Evolutionary conservation across 306 rosid genomes (phyloP).

Genomic region (Prosopis cineraria): DNA sequence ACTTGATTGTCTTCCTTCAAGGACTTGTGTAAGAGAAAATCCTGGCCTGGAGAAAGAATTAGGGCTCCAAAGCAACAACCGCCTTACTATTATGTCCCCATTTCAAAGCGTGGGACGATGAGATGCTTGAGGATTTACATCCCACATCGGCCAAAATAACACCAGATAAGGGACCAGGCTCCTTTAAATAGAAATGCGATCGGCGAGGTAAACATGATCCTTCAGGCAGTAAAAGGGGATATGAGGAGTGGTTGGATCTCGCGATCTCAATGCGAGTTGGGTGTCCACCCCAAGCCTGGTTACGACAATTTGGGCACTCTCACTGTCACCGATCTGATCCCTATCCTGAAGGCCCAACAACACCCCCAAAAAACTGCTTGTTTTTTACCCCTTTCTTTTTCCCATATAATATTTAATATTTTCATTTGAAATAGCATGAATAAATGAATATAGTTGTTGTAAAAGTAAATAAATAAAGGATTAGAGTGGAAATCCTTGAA

Average conservation of each 20-base stretch:
- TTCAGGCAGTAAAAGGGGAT: conserved; percentile 85
- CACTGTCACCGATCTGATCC: conserved; percentile 64
- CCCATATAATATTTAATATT: no score
- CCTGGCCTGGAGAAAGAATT: background rate
- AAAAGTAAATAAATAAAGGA: no score
- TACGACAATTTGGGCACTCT: conserved; percentile 77
- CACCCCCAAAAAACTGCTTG: no score
- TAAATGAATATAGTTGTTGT: no score
- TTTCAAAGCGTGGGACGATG: background rate
- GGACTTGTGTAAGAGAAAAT: background rate
- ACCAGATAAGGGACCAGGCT: background rate
- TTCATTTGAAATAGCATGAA: no score
- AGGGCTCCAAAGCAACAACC: no score
- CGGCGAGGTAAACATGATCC: fast-evolving
- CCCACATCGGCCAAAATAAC: conserved; percentile 42
- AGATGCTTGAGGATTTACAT: background rate
- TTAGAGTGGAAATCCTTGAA: no score
- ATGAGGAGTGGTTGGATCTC: conserved; percentile 68
- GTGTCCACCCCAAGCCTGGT: conserved; percentile 80
- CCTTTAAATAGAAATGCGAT: background rate
- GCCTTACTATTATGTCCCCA: no score
- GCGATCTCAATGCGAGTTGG: conserved; percentile 46
- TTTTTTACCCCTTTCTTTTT: no score
- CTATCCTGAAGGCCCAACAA: conserved; percentile 33
- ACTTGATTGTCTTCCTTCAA: background rate